Conservation (phyloP, 2,329 filamentous ascomycete genomes). For the Macrophomina pseudophaseolina region DNA sequence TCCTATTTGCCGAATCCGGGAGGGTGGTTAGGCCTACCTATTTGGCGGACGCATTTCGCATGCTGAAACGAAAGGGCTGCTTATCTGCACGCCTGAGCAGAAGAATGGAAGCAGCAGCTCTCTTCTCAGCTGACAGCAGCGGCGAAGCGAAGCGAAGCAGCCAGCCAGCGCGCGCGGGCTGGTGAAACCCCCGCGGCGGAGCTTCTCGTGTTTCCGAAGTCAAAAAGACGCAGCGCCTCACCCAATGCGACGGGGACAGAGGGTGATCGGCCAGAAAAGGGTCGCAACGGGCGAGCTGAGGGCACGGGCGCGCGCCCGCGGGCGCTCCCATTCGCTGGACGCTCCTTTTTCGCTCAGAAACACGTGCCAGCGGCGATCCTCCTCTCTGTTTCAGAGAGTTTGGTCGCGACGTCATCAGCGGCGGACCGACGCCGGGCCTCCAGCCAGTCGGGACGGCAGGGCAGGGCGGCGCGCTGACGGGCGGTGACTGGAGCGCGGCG, state of each 20-base stretch:
- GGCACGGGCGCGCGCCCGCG: no score
- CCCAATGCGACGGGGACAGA: constrained; percentile 1
- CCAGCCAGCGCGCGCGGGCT: neutral
- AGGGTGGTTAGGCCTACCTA: constrained; percentile 1
- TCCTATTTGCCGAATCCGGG: constrained; percentile 17
- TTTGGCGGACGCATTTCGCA: constrained; percentile 1
- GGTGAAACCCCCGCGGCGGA: neutral
- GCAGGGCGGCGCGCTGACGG: neutral
- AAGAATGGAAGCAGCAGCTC: no score
- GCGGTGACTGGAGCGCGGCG: neutral
- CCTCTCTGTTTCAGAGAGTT: no score
- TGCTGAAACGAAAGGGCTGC: constrained; percentile 17
- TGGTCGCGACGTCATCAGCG: constrained; percentile 1
- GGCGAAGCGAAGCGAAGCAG: neutral
- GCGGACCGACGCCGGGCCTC: neutral
- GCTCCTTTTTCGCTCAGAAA: no score
- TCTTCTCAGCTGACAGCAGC: constrained; percentile 18
- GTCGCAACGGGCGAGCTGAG: no score
- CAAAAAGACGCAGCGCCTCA: neutral
- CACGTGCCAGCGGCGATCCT: no score
- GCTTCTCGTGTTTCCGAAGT: constrained; percentile 18
- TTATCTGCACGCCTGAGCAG: constrained; percentile 9
- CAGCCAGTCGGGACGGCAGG: constrained; percentile 2
- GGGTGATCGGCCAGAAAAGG: no score
- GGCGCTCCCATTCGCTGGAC: no score